Evolutionary conservation across 179 eudicot species (phyloP).

Genomic region (Sideroxylon spinosum): DNA sequence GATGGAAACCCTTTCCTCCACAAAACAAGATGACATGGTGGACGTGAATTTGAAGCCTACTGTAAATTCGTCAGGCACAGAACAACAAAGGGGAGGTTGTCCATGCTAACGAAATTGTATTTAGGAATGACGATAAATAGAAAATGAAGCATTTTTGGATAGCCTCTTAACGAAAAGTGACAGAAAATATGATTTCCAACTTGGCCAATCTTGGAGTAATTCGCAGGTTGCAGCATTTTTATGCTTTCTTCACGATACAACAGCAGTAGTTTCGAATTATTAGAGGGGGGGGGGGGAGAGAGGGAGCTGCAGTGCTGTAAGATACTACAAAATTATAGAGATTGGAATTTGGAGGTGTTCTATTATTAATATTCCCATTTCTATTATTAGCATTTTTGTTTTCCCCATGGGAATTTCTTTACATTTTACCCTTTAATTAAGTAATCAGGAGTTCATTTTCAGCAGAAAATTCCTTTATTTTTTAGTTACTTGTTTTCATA

Average conservation of each 20-base stretch:
- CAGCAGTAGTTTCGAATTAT: neutral
- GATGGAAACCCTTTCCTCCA: constrained; percentile 72
- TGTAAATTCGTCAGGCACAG: constrained; percentile 40
- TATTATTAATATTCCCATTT: neutral
- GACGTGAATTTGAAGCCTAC: constrained; percentile 76
- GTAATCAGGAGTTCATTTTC: neutral
- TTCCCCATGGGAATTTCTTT: neutral
- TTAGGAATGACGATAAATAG: constrained; percentile 8
- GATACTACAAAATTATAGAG: neutral
- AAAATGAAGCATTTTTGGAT: neutral
- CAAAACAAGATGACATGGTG: constrained; percentile 90
- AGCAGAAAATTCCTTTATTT: neutral
- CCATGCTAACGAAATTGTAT: constrained; percentile 39
- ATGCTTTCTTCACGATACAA: neutral
- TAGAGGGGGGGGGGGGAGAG: neutral
- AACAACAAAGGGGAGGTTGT: constrained; percentile 79
- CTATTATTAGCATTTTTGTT: neutral
- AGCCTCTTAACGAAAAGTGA: neutral
- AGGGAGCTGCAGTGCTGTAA: neutral
- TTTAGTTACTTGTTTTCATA: no score
- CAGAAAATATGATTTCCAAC: neutral
- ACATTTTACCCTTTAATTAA: neutral
- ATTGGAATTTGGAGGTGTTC: neutral
- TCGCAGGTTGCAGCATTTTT: neutral
- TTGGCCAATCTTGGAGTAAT: neutral